Evolutionary conservation across 2,329 filamentous ascomycete genomes (phyloP), one percentile per base, ranked within the genome.

Genomic region (Ophiocordyceps polyrhachis-furcata): DNA sequence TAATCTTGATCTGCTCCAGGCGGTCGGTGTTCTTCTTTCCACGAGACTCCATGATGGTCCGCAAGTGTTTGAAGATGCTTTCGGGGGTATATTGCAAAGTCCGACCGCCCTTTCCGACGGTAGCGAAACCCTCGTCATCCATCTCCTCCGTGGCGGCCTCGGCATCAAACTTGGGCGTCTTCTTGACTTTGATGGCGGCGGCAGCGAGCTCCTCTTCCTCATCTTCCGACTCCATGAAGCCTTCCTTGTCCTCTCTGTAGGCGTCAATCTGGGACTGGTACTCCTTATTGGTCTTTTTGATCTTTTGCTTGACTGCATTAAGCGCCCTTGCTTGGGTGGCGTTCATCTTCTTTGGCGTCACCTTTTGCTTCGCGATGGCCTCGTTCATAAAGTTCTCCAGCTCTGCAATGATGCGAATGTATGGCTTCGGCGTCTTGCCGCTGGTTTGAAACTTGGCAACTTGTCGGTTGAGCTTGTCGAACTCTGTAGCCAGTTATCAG

Each of bases 11-110:
- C 67, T 98, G 91, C 67, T 98, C 91, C 42, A 76, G 60, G 43
- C 87, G 81, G 63, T 98, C 91, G 51, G 91, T 95, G 71, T 96
- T 96, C 77, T 98, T 98, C 73, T 94, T 93, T 62, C 91, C 91
- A 70, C 91, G 78, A 47, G 89, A 88, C 69, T 98, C 91, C 60
- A 96, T 73, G 58, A 98, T 96, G 44, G 79, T 76, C 47, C 89
- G 79, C 44, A 98, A 74, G 64, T 96, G 87, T 73, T 98, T 98
- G 63, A 96, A 82, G 58, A 98, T 98, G 63, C 88, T 91, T 70
- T 98, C 91, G 20, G 89, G 83, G 13, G 93, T 98, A 65, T 93
- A 96, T 56, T 84, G 80, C 47, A 96, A 72, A 44, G 85, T 79
- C 63, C 86, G 86, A 52, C 91, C 91, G 54, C 88, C 85, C 62